Evolutionary conservation across 1,139 yeast genomes (phyloP), one percentile per base, ranked within the genome.

Genomic region (Casaregolazyma lundiana): DNA sequence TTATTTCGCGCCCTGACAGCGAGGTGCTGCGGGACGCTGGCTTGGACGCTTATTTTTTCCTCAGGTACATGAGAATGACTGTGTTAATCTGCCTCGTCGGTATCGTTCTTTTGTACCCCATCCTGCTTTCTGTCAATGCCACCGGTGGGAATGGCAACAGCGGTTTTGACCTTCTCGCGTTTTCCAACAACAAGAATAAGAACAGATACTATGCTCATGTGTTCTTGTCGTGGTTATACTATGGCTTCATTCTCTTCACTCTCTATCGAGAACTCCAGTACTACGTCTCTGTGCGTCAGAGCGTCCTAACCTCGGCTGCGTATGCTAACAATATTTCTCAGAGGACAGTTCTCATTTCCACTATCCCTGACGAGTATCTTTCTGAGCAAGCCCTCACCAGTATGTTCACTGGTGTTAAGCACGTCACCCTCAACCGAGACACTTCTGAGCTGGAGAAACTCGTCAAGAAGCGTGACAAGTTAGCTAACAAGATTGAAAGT

Each of bases 141-240:
- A 81, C 95, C 6, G 82, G 86, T 53, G 92, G 95, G 17, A n/a
- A n/a, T n/a, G n/a, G n/a, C n/a, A n/a, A n/a, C n/a, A n/a, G n/a
- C 0, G 97, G 97, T 2, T 76, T 92, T 54, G 92, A 92, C 65
- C 74, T 76, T 55, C 75, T 88, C 53, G 81, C 96, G 1, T 87
- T 83, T 60, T 77, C 94, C 35, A 89, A 92, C 62, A 83, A 89
- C 47, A 70, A 68, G 11, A 68, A 80, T 54, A 73, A 76, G 49
- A 67, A 75, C 45, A 75, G 95, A 49, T 85, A 84, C 66, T 92
- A 80, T 65, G 97, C 97, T 1, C 96, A 90, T 62, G 90, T 83
- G 1, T 76, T 92, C 51, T 68, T 87, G 46, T 81, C 92, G 2
- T 85, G 95, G 94, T 56, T 80, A 35, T 86, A 77, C 63, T 87